Base-by-base conservation (phyloP, 2,329 filamentous ascomycete species). In the Basipetospora chlamydospora region DNA sequence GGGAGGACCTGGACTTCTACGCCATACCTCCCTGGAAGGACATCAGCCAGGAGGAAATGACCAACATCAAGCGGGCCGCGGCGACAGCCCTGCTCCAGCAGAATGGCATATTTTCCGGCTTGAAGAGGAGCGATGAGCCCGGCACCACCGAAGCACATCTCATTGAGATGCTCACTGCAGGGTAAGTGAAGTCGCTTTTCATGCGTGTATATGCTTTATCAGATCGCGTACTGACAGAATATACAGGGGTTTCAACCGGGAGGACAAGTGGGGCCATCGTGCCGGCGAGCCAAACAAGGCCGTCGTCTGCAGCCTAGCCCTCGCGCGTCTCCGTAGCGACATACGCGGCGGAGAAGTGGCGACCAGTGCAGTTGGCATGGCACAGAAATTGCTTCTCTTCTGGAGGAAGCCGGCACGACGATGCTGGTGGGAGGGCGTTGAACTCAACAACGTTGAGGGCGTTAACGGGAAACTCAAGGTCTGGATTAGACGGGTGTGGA, bases 361-460 rank as follows among this genome's bases (percentile, higher is more conserved):
- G 35, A 77, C 70, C 46, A 86, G 78, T 53, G 81, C 85, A 1
- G 85, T 96, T 13, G 88, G 88, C 36, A 98, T 98, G 90, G 90
- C 90, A 10, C 90, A 98, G 58, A 98, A 98, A 62, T 71, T 98
- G 32, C 69, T 98, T 11, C 70, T 98, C 3, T 98, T 98, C 65
- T 98, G 90, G 90, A 75, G 90, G 46, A 98, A 98, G 60, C 90
- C 90, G 12, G 90, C 90, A 11, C 69, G 90, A 42, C 73, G 90
- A 55, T 98, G 90, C 66, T 98, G 90, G 90, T 98, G 90, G 90
- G 90, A 98, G 57, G 90, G 90, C 17, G 81, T 98, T 26, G 87
- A 96, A 56, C 67, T 98, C 30, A 75, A 90, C 13, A 70, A 83
- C 45, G 82, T 98, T 10, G 85, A 92, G 35, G 90, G 90, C 11